Conservation (phyloP, 2,329 filamentous ascomycete species). For the Alternaria consortialis region DNA sequence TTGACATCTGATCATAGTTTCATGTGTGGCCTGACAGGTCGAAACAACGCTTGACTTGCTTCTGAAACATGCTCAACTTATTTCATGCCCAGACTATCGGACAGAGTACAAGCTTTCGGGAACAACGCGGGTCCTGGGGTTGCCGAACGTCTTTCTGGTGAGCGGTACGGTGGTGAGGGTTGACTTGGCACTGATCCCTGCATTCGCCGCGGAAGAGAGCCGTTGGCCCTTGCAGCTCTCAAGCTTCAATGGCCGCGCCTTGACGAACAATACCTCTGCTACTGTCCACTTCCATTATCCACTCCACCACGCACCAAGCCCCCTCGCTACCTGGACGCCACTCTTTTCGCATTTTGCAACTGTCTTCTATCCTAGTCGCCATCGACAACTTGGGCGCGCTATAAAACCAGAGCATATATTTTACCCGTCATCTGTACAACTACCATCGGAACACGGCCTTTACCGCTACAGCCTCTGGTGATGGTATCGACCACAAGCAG, state of each 20-base stretch:
- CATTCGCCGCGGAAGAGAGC: slow-evolving; percentile 30
- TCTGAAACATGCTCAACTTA: background rate
- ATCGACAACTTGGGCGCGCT: background rate
- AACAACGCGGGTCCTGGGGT: background rate
- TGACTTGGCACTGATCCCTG: slow-evolving; percentile 22
- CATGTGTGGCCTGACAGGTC: background rate
- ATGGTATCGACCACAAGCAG: slow-evolving; percentile 44
- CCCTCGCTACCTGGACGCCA: background rate
- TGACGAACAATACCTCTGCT: slow-evolving; percentile 11
- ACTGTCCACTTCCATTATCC: background rate
- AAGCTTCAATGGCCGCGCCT: slow-evolving; percentile 16
- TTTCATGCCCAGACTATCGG: background rate
- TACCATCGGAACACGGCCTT: background rate
- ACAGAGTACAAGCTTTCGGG: slow-evolving; percentile 4
- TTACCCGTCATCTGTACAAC: background rate
- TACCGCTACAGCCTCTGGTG: slow-evolving; percentile 6
- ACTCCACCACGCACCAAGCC: background rate
- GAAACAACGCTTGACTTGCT: slow-evolving; percentile 3
- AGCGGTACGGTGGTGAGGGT: background rate
- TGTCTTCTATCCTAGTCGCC: background rate
- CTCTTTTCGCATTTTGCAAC: background rate
- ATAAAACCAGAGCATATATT: background rate
- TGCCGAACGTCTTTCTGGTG: background rate
- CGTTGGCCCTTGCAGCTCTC: slow-evolving; percentile 17
- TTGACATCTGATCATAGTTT: background rate